These are phyloP conservation scores for Salicornia ramosissima DNA, from an alignment of 148 eudicot genomes.

Conservation along the genomic window DNA sequence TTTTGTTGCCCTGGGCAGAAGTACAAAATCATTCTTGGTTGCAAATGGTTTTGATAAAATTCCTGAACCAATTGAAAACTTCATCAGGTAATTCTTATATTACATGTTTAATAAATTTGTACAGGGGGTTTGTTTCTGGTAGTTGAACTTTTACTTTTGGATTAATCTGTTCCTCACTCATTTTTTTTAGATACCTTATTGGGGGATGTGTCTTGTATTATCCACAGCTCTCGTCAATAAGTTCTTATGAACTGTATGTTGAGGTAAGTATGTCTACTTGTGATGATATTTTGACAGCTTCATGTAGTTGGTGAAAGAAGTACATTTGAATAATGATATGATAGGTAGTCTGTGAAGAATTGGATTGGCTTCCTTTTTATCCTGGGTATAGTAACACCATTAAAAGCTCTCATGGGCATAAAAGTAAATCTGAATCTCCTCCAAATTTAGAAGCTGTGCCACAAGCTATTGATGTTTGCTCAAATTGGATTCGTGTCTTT, in stretches of 20 bases:
- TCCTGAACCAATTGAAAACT: slow-evolving; percentile 70
- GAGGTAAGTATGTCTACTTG: slow-evolving; percentile 61
- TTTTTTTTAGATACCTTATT: slow-evolving; percentile 58
- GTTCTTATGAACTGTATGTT: slow-evolving; percentile 94
- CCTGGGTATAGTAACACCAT: slow-evolving; percentile 58
- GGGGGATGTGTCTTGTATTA: slow-evolving; percentile 89
- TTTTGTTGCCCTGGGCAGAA: slow-evolving; percentile 91
- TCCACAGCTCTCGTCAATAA: slow-evolving; percentile 94
- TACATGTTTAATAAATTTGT: background rate
- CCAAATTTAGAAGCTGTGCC: slow-evolving; percentile 77
- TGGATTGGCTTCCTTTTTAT: slow-evolving; percentile 96
- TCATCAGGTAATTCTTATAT: slow-evolving; percentile 49
- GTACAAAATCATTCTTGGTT: slow-evolving; percentile 63
- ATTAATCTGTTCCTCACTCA: slow-evolving; percentile 1
- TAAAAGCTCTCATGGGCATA: slow-evolving; percentile 55
- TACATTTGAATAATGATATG: slow-evolving; percentile 15
- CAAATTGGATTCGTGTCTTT: slow-evolving; percentile 79
- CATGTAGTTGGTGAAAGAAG: slow-evolving; percentile 6
- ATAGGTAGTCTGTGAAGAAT: slow-evolving; percentile 98
- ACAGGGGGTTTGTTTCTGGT: background rate
- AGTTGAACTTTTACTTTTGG: slow-evolving; percentile 1
- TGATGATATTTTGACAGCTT: slow-evolving; percentile 8
- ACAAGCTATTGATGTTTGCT: slow-evolving; percentile 71
- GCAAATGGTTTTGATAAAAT: slow-evolving; percentile 69
- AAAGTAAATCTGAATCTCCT: slow-evolving; percentile 43